A percentile compares a stretch with the other conserved stretches of the same genome.
phyloP scores from a whole-genome alignment of 306 rosid species.

The Trichosanthes cucumerina region DNA sequence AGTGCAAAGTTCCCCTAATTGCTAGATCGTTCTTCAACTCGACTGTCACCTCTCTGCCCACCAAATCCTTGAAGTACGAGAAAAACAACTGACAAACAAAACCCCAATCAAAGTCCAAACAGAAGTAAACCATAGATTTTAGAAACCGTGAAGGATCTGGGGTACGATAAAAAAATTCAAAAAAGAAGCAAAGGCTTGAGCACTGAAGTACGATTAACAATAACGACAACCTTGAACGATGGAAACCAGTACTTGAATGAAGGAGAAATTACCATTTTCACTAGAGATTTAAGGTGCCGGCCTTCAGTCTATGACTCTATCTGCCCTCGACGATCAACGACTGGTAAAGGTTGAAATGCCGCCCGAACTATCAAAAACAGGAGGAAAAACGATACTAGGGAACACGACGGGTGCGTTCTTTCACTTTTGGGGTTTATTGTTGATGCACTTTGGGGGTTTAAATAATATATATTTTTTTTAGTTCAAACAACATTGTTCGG shows the following conservation, averaged over 20 bases:
- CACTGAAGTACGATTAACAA: not conserved
- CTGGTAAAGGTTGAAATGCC: not conserved
- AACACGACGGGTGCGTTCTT: no score
- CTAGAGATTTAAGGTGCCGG: not conserved
- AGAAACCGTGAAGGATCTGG: not conserved
- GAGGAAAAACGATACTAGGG: not conserved
- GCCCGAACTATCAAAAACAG: not conserved
- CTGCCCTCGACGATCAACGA: not conserved
- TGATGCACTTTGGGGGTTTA: no score
- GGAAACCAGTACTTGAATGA: not conserved
- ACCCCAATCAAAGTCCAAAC: conserved; percentile 10
- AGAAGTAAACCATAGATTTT: not conserved
- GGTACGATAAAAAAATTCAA: not conserved
- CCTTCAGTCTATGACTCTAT: not conserved
- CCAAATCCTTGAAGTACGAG: conserved; percentile 97
- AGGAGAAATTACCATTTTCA: not conserved
- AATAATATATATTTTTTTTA: no score
- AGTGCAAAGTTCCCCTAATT: conserved; percentile 80
- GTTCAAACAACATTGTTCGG: no score
- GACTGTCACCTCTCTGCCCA: conserved; percentile 92
- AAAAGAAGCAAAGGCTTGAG: not conserved
- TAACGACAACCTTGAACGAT: not conserved
- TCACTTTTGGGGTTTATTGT: no score
- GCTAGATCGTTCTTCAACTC: conserved; percentile 97
- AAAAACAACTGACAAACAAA: conserved; percentile 61